phyloP scores from a whole-genome alignment of 2,329 filamentous ascomycete genomes.

The Diaporthe citrichinensis region DNA sequence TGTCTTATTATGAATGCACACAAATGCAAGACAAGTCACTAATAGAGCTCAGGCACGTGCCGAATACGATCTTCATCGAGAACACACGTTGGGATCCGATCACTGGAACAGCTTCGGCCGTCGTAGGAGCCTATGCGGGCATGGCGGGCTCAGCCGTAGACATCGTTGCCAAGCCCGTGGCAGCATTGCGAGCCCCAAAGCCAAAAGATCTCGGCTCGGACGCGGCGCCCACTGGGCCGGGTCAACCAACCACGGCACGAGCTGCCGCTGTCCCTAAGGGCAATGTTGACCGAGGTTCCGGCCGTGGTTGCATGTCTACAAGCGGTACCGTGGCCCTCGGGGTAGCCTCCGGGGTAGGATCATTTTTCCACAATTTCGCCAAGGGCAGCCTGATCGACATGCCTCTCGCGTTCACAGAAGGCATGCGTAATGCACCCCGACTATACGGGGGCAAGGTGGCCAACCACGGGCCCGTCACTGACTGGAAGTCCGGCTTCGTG shows the following conservation, averaged over 20 bases:
- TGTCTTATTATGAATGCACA: accelerated
- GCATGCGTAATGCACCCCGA: not conserved
- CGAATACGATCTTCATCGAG: not conserved
- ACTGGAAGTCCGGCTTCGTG: conserved; percentile 1
- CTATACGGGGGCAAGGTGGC: not conserved
- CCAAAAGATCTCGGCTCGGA: not conserved
- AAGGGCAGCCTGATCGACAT: conserved; percentile 4
- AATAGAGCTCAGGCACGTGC: not conserved
- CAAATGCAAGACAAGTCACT: not conserved
- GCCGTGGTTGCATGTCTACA: not conserved
- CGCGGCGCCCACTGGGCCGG: not conserved
- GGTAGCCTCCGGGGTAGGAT: not conserved
- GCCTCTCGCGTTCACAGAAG: conserved; percentile 7
- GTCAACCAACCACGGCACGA: no score
- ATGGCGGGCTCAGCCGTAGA: conserved; percentile 8
- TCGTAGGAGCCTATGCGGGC: not conserved
- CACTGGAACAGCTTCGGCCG: not conserved
- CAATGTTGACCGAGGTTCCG: not conserved
- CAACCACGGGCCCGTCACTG: not conserved
- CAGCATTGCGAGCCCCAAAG: not conserved
- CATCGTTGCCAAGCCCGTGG: conserved; percentile 1
- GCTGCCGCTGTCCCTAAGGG: accelerated
- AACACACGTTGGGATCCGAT: not conserved
- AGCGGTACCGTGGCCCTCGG: not conserved
- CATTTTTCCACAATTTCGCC: conserved; percentile 1